Conservation (phyloP, 805 yeast species). For the Lipomyces sp. region DNA sequence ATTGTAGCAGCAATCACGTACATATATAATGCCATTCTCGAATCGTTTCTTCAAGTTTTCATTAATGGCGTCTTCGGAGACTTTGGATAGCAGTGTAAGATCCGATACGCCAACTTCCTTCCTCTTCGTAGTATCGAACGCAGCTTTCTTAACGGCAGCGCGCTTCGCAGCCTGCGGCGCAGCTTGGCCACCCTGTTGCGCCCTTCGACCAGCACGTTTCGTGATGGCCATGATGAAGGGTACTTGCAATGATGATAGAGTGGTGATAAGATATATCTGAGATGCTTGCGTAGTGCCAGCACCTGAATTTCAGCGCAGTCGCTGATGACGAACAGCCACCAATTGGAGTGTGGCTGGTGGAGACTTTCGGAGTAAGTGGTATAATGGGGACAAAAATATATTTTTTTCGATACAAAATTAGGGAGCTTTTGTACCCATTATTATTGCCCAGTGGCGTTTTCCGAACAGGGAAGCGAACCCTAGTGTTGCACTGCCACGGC, state of each 20-base stretch:
- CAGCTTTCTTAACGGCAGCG: constrained; percentile 73
- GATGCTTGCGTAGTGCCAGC: neutral
- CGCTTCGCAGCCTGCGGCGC: constrained; percentile 40
- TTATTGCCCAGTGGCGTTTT: neutral
- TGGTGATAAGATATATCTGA: neutral
- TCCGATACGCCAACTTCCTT: constrained; percentile 99
- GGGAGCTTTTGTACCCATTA: neutral
- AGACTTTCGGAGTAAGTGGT: no score
- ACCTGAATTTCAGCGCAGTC: no score
- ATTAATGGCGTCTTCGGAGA: constrained; percentile 89
- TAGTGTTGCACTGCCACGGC: neutral
- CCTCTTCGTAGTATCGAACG: constrained; percentile 85
- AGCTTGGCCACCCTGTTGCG: constrained; percentile 41
- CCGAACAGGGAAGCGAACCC: neutral
- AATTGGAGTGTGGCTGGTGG: neutral
- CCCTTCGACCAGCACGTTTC: constrained; percentile 39
- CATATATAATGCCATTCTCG: constrained; percentile 85
- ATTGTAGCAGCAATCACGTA: constrained; percentile 21
- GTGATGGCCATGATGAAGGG: constrained; percentile 36
- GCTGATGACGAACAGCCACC: neutral
- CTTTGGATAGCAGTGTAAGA: constrained; percentile 82
- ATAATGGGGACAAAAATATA: no score
- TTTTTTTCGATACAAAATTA: no score
- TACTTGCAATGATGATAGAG: neutral
- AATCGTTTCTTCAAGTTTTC: constrained; percentile 89